Percentiles rank a stretch among this genome's conserved stretches.
Conservation (phyloP, 345 rosid genomes). For the Crucihimalaya himalaica region DNA sequence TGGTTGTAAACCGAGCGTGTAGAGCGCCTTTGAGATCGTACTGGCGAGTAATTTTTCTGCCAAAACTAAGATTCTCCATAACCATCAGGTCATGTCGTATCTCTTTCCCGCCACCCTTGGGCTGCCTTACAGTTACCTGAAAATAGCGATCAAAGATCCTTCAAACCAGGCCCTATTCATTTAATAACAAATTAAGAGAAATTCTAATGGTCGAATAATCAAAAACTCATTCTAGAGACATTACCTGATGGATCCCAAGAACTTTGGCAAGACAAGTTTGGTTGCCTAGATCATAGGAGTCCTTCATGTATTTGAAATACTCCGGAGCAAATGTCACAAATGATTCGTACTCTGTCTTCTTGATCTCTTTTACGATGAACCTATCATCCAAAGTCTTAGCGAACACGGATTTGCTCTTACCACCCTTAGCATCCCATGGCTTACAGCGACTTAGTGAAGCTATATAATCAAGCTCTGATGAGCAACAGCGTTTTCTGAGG, state of each 20-base stretch:
- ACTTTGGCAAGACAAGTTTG: slow-evolving; percentile 97
- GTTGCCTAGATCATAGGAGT: slow-evolving; percentile 69
- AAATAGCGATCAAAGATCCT: slow-evolving; percentile 20
- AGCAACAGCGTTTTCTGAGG: slow-evolving; percentile 65
- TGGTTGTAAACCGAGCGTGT: slow-evolving; percentile 61
- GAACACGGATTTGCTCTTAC: slow-evolving; percentile 86
- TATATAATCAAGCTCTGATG: slow-evolving; percentile 79
- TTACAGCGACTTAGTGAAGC: slow-evolving; percentile 88
- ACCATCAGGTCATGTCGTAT: slow-evolving; percentile 87
- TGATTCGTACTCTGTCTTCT: slow-evolving; percentile 89
- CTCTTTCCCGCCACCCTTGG: slow-evolving; percentile 76
- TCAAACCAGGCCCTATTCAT: background rate
- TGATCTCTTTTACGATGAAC: slow-evolving; percentile 91
- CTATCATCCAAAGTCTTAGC: slow-evolving; percentile 89
- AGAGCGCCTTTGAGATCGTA: slow-evolving; percentile 96
- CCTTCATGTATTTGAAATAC: slow-evolving; percentile 82
- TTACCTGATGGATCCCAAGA: slow-evolving; percentile 93
- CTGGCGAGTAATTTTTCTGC: slow-evolving; percentile 71
- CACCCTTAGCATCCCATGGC: slow-evolving; percentile 97
- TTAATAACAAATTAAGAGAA: background rate
- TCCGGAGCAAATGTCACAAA: slow-evolving; percentile 78
- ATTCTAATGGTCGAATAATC: background rate
- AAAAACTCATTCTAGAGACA: slow-evolving; percentile 4
- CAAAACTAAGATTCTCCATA: slow-evolving; percentile 92
- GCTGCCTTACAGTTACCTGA: slow-evolving; percentile 78